Conservation (phyloP, 768 basidiomycete genomes). For the Artomyces pyxidatus region DNA sequence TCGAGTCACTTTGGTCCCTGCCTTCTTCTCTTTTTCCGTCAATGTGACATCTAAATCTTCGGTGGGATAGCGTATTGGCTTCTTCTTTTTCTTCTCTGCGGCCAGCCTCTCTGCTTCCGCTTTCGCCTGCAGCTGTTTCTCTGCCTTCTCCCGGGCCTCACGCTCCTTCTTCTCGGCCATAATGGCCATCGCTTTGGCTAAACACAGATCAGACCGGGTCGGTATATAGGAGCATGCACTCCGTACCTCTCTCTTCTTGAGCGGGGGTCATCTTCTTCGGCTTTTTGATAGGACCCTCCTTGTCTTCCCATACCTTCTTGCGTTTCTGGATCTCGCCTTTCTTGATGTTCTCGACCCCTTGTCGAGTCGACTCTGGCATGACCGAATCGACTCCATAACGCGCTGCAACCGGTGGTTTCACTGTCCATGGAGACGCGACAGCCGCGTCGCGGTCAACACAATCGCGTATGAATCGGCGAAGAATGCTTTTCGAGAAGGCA, state of each 20-base stretch:
- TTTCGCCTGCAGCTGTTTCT: constrained; percentile 54
- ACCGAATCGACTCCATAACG: constrained; percentile 78
- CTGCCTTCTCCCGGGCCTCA: constrained; percentile 63
- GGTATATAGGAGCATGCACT: not conserved
- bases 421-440: constrained; percentile 92
- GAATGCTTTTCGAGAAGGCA: constrained; percentile 93
- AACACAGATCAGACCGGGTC: not conserved
- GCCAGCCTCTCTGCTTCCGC: constrained; percentile 66
- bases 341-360: constrained; percentile 71
- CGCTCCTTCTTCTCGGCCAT: constrained; percentile 58
- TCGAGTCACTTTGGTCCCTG: constrained; percentile 59
- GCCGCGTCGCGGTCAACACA: constrained; percentile 90
- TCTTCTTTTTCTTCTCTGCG: constrained; percentile 81
- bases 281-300: constrained; percentile 76
- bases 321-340: constrained; percentile 89
- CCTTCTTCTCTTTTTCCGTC: constrained; percentile 75
- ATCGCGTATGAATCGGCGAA: constrained; percentile 93
- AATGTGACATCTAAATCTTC: constrained; percentile 84
- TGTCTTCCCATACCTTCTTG: constrained; percentile 86
- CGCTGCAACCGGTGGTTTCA: constrained; percentile 77
- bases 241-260: constrained; percentile 69
- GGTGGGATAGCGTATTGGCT: constrained; percentile 84
- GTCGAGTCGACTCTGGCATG: constrained; percentile 81
- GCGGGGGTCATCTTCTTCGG: constrained; percentile 70
- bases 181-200: constrained; percentile 24